phyloP scores from a whole-genome alignment of 2,329 filamentous ascomycete species.

The Colletotrichum abscissum region DNA sequence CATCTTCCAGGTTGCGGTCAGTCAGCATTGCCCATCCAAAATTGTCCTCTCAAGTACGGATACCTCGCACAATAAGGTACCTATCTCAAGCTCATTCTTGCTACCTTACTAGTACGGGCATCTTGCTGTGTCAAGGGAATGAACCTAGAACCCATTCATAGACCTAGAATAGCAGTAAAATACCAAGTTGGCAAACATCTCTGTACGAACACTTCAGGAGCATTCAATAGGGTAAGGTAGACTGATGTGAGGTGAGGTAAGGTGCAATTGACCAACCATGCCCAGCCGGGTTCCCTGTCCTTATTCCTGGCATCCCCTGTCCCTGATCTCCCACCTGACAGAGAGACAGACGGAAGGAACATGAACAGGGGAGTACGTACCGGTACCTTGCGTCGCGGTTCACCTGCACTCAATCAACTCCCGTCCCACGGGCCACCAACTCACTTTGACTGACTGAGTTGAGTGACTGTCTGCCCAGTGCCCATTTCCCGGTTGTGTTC shows the following conservation, averaged over 20 bases:
- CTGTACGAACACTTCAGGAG: too few relatives aligned
- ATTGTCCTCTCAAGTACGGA: background rate
- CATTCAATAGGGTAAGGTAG: too few relatives aligned
- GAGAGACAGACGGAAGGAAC: constrained; percentile 21
- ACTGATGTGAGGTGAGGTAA: too few relatives aligned
- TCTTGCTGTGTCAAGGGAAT: background rate
- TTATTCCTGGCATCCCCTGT: constrained; percentile 5
- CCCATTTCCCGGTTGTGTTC: constrained; percentile 22
- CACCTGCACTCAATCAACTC: background rate
- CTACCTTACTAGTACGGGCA: too few relatives aligned
- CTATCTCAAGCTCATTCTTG: background rate
- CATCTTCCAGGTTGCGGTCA: background rate
- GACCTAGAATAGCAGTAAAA: background rate
- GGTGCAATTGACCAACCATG: constrained; percentile 1
- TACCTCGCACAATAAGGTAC: background rate
- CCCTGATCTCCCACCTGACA: constrained; percentile 22
- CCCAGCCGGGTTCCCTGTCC: background rate
- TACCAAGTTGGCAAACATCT: background rate
- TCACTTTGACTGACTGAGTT: background rate
- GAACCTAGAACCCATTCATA: background rate
- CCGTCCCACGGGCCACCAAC: constrained; percentile 12
- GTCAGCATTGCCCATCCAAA: background rate
- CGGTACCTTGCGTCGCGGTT: background rate
- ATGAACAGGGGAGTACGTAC: constrained; percentile 4
- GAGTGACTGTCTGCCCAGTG: constrained; percentile 9